phyloP scores from a whole-genome alignment of 352 stramenopile species.

The Phytophthora boehmeriae region DNA sequence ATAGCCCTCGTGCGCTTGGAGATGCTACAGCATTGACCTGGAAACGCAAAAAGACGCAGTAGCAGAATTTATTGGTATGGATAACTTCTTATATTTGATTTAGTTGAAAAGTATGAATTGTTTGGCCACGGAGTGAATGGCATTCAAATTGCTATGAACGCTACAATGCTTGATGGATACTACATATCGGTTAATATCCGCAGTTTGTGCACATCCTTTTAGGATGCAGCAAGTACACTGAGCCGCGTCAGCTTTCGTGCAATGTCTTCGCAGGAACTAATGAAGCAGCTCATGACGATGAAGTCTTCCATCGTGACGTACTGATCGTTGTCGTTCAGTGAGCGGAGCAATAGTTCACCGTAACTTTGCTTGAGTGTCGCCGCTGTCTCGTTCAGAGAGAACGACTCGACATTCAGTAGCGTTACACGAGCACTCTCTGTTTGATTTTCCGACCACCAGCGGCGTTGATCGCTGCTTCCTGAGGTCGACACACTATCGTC shows the following conservation, averaged over 20 bases:
- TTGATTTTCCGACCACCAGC: constrained; percentile 20
- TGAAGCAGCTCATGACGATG: constrained; percentile 74
- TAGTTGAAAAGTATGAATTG: too few relatives aligned
- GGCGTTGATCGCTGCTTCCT: background rate
- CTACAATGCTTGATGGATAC: constrained; percentile 25
- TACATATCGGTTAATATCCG: too few relatives aligned
- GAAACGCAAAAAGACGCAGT: constrained; percentile 59
- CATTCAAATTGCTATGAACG: background rate
- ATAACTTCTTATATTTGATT: constrained; percentile 5
- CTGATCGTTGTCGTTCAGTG: constrained; percentile 27
- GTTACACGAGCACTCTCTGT: constrained; percentile 30
- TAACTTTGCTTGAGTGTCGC: constrained; percentile 55
- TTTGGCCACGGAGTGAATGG: too few relatives aligned
- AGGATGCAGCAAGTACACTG: constrained; percentile 57
- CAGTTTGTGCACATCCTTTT: background rate
- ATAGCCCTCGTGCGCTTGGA: constrained; percentile 51
- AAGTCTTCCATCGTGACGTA: constrained; percentile 63
- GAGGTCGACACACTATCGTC: constrained; percentile 1
- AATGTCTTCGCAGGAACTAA: constrained; percentile 58
- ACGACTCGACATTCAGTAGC: constrained; percentile 62
- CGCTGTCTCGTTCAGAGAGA: constrained; percentile 56
- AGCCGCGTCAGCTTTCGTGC: constrained; percentile 53
- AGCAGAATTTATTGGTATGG: background rate
- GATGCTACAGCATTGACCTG: constrained; percentile 59
- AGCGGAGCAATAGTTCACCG: constrained; percentile 45